These are phyloP conservation scores for Aspergillus aculeatinus DNA, from an alignment of 2,329 filamentous ascomycete species.

Conservation along the genomic window DNA sequence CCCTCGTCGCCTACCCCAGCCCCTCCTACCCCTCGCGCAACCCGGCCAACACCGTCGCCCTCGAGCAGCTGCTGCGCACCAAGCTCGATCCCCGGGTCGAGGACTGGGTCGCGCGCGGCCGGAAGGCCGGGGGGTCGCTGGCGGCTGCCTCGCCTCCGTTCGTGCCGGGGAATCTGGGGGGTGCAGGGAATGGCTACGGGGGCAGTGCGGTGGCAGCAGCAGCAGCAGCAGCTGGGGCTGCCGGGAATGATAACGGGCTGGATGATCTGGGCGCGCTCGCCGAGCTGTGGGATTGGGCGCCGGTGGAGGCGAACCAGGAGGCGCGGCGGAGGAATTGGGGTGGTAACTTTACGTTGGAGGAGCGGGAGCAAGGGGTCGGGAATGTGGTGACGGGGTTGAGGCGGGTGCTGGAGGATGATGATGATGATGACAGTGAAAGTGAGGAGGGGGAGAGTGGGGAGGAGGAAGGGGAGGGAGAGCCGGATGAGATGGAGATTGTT, in stretches of 20 bases:
- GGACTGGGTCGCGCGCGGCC: slow-evolving; percentile 66
- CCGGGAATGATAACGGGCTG: slow-evolving; percentile 25
- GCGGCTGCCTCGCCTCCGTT: no score
- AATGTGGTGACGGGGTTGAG: slow-evolving; percentile 71
- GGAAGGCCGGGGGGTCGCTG: slow-evolving; percentile 24
- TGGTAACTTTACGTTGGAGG: slow-evolving; percentile 71
- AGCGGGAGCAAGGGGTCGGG: slow-evolving; percentile 64
- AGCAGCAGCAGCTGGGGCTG: not conserved
- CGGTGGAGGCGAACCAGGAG: slow-evolving; percentile 48
- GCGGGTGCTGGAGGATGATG: slow-evolving; percentile 58
- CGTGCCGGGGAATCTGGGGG: slow-evolving; percentile 1
- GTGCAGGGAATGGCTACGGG: not conserved
- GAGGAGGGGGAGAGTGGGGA: slow-evolving; percentile 56
- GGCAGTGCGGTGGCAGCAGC: no score
- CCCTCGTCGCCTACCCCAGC: slow-evolving; percentile 71
- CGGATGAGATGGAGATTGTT: slow-evolving; percentile 44
- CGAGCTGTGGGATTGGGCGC: slow-evolving; percentile 61
- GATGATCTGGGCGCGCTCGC: slow-evolving; percentile 51
- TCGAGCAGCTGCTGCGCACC: slow-evolving; percentile 73
- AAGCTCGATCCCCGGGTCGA: slow-evolving; percentile 79
- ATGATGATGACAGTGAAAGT: slow-evolving; percentile 46
- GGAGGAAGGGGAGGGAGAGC: slow-evolving; percentile 42
- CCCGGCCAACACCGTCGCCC: slow-evolving; percentile 61
- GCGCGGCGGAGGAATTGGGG: slow-evolving; percentile 51
- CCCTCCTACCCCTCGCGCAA: slow-evolving; percentile 71